These are phyloP conservation scores for Fraxinus sp. DNA, from an alignment of 305 asterid genomes.

Conservation along the genomic window DNA sequence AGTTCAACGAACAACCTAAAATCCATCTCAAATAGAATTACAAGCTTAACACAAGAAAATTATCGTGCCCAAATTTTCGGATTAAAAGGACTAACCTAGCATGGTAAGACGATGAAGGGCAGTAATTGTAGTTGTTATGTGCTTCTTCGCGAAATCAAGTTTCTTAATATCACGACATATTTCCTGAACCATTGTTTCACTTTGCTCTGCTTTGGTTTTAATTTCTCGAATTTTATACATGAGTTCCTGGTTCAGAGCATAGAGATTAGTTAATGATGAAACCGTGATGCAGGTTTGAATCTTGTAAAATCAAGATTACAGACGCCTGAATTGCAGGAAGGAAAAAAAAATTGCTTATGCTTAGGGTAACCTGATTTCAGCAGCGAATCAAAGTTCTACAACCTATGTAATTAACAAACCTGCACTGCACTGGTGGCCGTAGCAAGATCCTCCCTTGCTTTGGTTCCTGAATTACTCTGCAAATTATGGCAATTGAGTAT, in stretches of 20 bases:
- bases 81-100: conserved; percentile 66
- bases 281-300: background rate
- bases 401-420: conserved; percentile 31
- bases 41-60: conserved; percentile 23
- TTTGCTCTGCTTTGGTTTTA: conserved; percentile 96
- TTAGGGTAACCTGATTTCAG: background rate
- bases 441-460: conserved; percentile 62
- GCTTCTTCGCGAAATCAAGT: conserved; percentile 97
- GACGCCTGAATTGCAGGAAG: background rate
- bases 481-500: background rate
- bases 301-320: background rate
- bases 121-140: conserved; percentile 92
- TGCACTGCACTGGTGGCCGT: conserved; percentile 53
- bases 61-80: conserved; percentile 9
- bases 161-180: conserved; percentile 99
- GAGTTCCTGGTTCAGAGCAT: conserved; percentile 70
- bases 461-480: conserved; percentile 58
- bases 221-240: conserved; percentile 92
- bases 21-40: conserved; percentile 4
- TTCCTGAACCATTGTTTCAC: conserved; percentile 99
- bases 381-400: background rate
- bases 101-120: conserved; percentile 99
- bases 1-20: conserved; percentile 9
- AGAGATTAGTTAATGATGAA: background rate
- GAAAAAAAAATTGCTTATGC: background rate